Conservation (phyloP, 2,329 filamentous ascomycete genomes). For the Mycosphaerella sp. region DNA sequence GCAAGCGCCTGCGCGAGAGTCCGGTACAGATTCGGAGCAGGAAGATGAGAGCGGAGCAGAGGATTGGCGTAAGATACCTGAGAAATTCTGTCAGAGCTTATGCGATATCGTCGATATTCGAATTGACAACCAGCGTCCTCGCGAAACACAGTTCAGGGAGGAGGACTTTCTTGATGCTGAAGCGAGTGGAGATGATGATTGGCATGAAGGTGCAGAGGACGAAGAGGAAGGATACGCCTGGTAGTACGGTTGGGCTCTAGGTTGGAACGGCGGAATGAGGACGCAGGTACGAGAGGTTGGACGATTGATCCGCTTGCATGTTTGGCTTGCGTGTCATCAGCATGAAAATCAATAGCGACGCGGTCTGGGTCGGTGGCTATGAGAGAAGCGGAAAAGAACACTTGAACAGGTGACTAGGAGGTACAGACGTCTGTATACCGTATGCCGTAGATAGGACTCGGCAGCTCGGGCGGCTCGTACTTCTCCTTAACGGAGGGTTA, state of each 20-base stretch:
- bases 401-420: too few relatives aligned
- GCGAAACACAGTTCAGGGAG: constrained; percentile 62
- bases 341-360: too few relatives aligned
- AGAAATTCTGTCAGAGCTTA: constrained; percentile 55
- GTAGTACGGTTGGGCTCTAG: constrained; percentile 15
- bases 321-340: too few relatives aligned
- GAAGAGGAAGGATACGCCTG: constrained; percentile 38
- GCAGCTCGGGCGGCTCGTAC: too few relatives aligned
- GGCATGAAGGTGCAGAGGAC: constrained; percentile 52
- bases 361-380: too few relatives aligned
- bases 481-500: too few relatives aligned
- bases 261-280: too few relatives aligned
- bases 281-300: too few relatives aligned
- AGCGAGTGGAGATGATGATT: constrained; percentile 50
- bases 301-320: too few relatives aligned
- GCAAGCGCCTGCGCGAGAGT: constrained; percentile 20
- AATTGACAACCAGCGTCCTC: constrained; percentile 69
- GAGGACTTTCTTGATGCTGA: constrained; percentile 64
- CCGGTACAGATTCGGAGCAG: constrained; percentile 27
- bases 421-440: too few relatives aligned
- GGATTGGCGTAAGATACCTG: constrained; percentile 28
- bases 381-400: too few relatives aligned
- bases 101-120: constrained; percentile 64
- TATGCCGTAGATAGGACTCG: too few relatives aligned
- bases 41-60: constrained; percentile 34